Conservation (phyloP, 2,329 filamentous ascomycete genomes). For the Cryphonectria parasitica region DNA sequence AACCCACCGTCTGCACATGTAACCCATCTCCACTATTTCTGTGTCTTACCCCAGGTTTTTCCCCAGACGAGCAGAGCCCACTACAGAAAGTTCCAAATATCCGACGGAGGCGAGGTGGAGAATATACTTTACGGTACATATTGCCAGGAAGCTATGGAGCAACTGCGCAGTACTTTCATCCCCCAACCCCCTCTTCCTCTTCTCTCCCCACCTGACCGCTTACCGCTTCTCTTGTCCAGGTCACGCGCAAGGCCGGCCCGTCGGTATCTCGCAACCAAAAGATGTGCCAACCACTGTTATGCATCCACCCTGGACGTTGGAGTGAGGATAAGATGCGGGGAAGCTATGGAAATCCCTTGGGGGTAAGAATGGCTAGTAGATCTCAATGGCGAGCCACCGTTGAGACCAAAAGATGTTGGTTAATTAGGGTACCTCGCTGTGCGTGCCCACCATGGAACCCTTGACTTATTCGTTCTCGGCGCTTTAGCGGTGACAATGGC, state of each 20-base stretch:
- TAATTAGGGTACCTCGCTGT: neutral
- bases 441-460: neutral
- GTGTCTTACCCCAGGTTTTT: constrained; percentile 1
- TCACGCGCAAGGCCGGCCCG: neutral
- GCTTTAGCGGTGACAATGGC: neutral
- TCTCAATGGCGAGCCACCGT: neutral
- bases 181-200: no score
- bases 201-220: neutral
- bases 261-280: neutral
- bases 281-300: neutral
- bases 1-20: neutral
- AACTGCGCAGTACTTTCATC: neutral
- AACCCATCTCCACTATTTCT: neutral
- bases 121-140: neutral
- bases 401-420: neutral
- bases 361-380: neutral
- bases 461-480: neutral
- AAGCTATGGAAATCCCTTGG: neutral
- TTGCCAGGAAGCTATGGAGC: neutral
- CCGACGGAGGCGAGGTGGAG: neutral
- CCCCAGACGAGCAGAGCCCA: neutral
- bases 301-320: neutral
- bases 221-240: neutral
- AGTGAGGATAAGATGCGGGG: neutral
- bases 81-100: neutral